Base-by-base conservation (phyloP, 495 filamentous ascomycete species). In the Hypomontagnella monticulosa region DNA sequence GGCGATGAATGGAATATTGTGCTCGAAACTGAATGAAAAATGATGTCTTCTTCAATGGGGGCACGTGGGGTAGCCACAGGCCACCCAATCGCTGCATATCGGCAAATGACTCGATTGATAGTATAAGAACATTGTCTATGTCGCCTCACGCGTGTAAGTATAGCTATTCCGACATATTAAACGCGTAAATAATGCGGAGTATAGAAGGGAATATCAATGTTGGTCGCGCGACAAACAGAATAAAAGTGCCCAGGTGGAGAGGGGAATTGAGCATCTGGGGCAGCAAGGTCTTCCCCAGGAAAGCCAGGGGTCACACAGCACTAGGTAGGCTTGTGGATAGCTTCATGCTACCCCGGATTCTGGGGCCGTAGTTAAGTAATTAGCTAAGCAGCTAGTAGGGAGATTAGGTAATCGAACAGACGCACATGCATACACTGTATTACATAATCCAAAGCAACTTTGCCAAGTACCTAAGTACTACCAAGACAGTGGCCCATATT, bases 81-180 rank as follows among this genome's bases (percentile, higher is more conserved):
- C 33, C 14, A 40, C 49, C 15, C 16, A 57, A 44, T 41, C 55
- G 60, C 18, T 52, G 67, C 70, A 73, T 73, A 11, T 54, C 49
- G 51, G 38, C 15, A 40, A 15, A 55, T 36, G 44, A 23, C 16
- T 47, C n/a, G 36, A 56, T 38, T 40, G 52, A 41, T 19, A 38
- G 27, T 43, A 40, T 15, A 41, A 32, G 40, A n/a, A 57, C 57
- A 59, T 66, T 44, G 34, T 66, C 34, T 27, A 27, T 2, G 23
- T 27, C 23, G 23, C 23, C 6, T 27, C 23, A 6, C 23, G 23
- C 6, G 23, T 6, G 23, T 6, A 27, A 27, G 6, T 27, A 27
- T 6, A 27, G 3, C 6, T 27, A 27, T 27, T 3, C 23, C 6
- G 23, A 2, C 23, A 27, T 27, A 6, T 27, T 27, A 27, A 27